Conservation (phyloP, 2,329 filamentous ascomycete species). For the Nigrograna mackinnonii region DNA sequence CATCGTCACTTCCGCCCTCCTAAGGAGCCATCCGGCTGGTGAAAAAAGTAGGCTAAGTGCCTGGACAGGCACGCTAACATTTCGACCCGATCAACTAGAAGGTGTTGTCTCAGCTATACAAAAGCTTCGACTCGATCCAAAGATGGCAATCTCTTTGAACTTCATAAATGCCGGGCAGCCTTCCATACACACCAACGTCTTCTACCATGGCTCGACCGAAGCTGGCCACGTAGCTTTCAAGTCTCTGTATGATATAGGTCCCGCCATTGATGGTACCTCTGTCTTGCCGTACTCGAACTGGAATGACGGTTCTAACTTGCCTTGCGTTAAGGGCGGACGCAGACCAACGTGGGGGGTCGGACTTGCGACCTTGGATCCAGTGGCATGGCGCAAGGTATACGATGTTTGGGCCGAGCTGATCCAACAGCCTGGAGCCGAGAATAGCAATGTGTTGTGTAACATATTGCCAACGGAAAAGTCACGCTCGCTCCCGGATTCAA, state of each 20-base stretch:
- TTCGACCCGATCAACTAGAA: constrained; percentile 29
- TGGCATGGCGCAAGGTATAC: constrained; percentile 44
- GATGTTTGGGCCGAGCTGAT: too few species aligned
- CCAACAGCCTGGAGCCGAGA: constrained; percentile 36
- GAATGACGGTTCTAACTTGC: too few species aligned
- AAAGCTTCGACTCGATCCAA: constrained; percentile 36
- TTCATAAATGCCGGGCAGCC: constrained; percentile 29
- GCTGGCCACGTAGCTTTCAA: constrained; percentile 37
- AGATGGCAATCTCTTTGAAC: constrained; percentile 41
- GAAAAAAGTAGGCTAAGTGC: constrained; percentile 24
- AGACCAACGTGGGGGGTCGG: constrained; percentile 35
- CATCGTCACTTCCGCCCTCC: constrained; percentile 39
- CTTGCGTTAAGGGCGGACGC: too few species aligned
- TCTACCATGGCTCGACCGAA: constrained; percentile 38
- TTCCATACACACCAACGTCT: constrained; percentile 29
- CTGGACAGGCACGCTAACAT: constrained; percentile 28
- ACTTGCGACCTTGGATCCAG: constrained; percentile 43
- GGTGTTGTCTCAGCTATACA: constrained; percentile 41
- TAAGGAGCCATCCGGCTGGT: constrained; percentile 39
- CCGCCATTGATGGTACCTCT: constrained; percentile 13
- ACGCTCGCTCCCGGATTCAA: too few species aligned
- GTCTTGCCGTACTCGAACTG: constrained; percentile 41
- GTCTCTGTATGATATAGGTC: constrained; percentile 39
- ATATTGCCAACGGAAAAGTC: too few species aligned
- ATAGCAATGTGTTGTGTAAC: constrained; percentile 45